Evolutionary conservation across 2,329 filamentous ascomycete genomes (phyloP).

Genomic region (Botrytis squamosa): DNA sequence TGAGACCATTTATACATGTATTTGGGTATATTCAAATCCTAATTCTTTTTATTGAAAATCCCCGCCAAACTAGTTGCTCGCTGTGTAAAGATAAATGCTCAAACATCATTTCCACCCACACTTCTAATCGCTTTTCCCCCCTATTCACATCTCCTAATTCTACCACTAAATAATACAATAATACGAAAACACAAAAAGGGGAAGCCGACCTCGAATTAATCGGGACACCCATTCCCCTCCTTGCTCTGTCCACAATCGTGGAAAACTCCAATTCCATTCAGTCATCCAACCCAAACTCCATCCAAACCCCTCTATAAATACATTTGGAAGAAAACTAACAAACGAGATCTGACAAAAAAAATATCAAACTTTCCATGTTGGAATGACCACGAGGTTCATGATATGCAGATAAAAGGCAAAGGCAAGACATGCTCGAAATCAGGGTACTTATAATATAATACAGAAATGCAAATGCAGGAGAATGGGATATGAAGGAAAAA

Average conservation of each 20-base stretch:
- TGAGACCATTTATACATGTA: background rate
- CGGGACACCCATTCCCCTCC: background rate
- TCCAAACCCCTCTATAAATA: background rate
- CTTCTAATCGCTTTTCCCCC: background rate
- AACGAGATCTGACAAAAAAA: background rate
- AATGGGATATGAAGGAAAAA: background rate
- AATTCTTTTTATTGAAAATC: background rate
- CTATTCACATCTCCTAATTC: background rate
- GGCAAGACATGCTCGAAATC: background rate
- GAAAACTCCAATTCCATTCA: background rate
- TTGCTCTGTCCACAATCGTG: background rate
- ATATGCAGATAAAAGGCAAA: too few species aligned
- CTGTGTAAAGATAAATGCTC: background rate
- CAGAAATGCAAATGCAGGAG: background rate
- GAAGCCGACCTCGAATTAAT: background rate
- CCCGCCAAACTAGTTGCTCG: background rate
- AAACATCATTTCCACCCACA: background rate
- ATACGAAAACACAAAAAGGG: constrained; percentile 1
- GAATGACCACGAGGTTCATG: background rate
- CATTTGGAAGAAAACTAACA: background rate
- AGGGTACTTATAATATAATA: background rate
- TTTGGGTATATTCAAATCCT: background rate
- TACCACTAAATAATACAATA: constrained; percentile 11
- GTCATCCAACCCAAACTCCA: constrained; percentile 7
- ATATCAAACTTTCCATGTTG: background rate